phyloP scores from a whole-genome alignment of 2,329 filamentous ascomycete species.

The Trichoderma simmonsii region DNA sequence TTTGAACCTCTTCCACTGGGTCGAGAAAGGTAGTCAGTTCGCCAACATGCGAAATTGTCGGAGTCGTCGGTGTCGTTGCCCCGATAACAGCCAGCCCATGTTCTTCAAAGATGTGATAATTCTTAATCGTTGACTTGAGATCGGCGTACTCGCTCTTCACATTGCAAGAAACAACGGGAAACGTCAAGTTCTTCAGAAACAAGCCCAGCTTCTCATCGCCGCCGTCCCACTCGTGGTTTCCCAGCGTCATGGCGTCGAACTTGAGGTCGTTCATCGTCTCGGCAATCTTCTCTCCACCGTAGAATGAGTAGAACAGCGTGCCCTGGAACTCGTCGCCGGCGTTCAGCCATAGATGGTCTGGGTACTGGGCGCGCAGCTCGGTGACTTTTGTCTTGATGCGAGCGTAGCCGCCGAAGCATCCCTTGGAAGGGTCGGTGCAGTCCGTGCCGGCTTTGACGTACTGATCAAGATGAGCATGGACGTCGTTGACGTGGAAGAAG shows the following conservation, averaged over 20 bases:
- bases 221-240: conserved; percentile 65
- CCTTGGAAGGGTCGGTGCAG: conserved; percentile 53
- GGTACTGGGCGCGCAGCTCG: conserved; percentile 52
- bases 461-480: conserved; percentile 64
- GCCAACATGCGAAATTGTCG: conserved; percentile 57
- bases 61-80: conserved; percentile 59
- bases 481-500: conserved; percentile 69
- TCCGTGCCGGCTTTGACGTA: conserved; percentile 60
- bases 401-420: conserved; percentile 63
- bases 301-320: conserved; percentile 65
- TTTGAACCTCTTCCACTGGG: conserved; percentile 55
- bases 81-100: conserved; percentile 62
- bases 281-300: conserved; percentile 65
- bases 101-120: conserved; percentile 61
- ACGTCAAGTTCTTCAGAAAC: conserved; percentile 62
- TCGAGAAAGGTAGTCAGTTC: conserved; percentile 57
- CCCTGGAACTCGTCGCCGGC: conserved; percentile 69
- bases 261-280: conserved; percentile 62
- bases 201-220: conserved; percentile 61
- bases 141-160: conserved; percentile 57
- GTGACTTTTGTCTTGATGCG: conserved; percentile 61
- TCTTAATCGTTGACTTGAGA: conserved; percentile 61
- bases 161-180: conserved; percentile 62
- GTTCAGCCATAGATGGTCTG: conserved; percentile 62
- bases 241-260: conserved; percentile 67